phyloP scores from a whole-genome alignment of 495 filamentous ascomycete genomes.

The Lasiosphaeris hirsuta region DNA sequence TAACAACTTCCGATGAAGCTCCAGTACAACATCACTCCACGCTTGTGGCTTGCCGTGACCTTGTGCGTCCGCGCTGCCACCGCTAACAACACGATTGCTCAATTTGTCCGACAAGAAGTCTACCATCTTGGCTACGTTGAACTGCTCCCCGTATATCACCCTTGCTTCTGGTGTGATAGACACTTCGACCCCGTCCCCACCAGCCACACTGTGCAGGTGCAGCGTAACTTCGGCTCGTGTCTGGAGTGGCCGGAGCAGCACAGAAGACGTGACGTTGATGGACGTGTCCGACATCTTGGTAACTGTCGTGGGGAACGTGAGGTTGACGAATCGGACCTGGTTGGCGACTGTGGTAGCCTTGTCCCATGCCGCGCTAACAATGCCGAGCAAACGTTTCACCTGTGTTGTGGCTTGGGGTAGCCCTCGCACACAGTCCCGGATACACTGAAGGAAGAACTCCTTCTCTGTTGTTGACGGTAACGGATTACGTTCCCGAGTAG shows the following conservation, averaged over 20 bases:
- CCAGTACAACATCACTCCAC: conserved; percentile 57
- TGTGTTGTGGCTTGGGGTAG: conserved; percentile 47
- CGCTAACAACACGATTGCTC: conserved; percentile 30
- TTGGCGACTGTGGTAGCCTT: conserved; percentile 49
- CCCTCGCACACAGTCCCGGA: conserved; percentile 55
- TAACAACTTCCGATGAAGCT: conserved; percentile 54
- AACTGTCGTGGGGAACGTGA: conserved; percentile 52
- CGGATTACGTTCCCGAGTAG: conserved; percentile 47
- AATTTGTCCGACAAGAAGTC: conserved; percentile 55
- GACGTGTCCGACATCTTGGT: conserved; percentile 54
- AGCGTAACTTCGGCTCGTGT: conserved; percentile 60
- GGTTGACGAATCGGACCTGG: conserved; percentile 52
- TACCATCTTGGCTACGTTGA: conserved; percentile 59
- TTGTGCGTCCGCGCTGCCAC: conserved; percentile 26
- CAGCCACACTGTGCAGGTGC: conserved; percentile 20
- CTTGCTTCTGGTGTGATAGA: conserved; percentile 42
- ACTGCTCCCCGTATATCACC: conserved; percentile 65
- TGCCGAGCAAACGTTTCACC: conserved; percentile 51
- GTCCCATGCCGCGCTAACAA: conserved; percentile 59
- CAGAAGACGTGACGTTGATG: conserved; percentile 46
- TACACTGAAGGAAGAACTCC: conserved; percentile 68
- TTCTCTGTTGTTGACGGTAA: conserved; percentile 50
- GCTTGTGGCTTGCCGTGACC: conserved; percentile 15
- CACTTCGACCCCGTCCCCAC: conserved; percentile 41
- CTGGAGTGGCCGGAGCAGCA: conserved; percentile 56